A percentile compares a stretch with the other conserved stretches of the same genome.
These are phyloP conservation scores for Fraxinus baroniana DNA, from an alignment of 305 asterid genomes.

Conservation along the genomic window DNA sequence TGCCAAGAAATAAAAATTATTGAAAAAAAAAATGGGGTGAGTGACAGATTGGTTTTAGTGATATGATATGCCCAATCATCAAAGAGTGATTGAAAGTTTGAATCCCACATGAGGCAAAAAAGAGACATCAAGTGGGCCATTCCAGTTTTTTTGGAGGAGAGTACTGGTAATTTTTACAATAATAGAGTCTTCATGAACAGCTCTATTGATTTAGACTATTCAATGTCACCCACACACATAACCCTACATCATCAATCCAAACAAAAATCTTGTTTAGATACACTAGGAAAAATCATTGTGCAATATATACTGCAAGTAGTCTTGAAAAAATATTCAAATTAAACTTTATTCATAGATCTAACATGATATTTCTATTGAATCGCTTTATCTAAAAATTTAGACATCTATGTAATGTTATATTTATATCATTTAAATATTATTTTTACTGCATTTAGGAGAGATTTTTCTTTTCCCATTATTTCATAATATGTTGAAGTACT, in stretches of 20 bases:
- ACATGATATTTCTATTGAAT: neutral
- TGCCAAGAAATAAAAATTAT: too few relatives aligned
- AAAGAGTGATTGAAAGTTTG: constrained; percentile 44
- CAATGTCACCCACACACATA: constrained; percentile 29
- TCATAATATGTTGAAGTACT: neutral
- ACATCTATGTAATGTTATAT: neutral
- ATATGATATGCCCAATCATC: constrained; percentile 39
- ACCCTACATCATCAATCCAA: constrained; percentile 25
- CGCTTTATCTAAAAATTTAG: neutral
- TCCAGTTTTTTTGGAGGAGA: constrained; percentile 22
- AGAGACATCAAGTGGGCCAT: constrained; percentile 43
- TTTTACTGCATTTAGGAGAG: neutral
- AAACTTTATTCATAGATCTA: neutral
- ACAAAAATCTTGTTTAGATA: constrained; percentile 25
- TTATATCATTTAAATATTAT: neutral
- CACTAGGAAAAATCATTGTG: constrained; percentile 6
- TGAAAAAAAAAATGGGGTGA: constrained; percentile 1
- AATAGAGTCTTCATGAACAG: constrained; percentile 49
- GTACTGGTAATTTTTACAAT: constrained; percentile 29
- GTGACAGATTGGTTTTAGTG: constrained; percentile 20
- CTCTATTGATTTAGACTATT: constrained; percentile 49
- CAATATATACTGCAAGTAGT: neutral
- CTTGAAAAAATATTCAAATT: neutral
- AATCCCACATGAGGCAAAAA: constrained; percentile 38
- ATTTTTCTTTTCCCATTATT: neutral